Conservation (phyloP, 306 rosid species). For the Glycyrrhiza uralensis region DNA sequence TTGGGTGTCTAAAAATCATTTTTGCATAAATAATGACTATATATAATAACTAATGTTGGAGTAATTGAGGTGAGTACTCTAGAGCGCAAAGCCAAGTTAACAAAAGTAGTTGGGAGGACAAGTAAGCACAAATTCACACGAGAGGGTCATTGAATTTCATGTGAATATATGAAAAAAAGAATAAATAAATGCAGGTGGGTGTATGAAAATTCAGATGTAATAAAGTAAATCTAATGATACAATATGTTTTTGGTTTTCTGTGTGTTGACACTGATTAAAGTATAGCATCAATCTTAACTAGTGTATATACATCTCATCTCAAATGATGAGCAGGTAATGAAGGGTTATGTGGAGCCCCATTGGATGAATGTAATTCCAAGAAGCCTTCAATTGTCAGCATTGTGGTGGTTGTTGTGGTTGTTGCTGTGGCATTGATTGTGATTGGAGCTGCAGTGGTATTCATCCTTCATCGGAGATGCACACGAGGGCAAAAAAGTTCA, state of each 20-base stretch:
- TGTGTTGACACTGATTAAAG: background rate
- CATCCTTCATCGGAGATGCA: conserved; percentile 38
- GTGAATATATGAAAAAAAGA: background rate
- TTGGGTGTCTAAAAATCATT: too few species aligned
- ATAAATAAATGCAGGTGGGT: too few species aligned
- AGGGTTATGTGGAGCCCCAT: conserved; percentile 70
- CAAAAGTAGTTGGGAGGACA: too few species aligned
- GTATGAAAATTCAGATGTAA: too few species aligned
- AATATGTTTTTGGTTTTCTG: background rate
- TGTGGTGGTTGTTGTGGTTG: conserved; percentile 39
- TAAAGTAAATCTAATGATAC: background rate
- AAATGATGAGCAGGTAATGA: conserved; percentile 54
- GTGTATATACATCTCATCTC: background rate
- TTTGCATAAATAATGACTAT: too few species aligned
- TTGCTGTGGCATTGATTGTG: conserved; percentile 41
- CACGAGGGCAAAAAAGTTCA: background rate
- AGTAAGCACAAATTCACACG: too few species aligned
- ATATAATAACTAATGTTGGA: background rate
- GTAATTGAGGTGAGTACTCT: background rate
- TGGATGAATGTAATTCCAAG: conserved; percentile 33
- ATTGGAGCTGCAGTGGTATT: conserved; percentile 36
- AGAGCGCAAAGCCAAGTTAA: too few species aligned
- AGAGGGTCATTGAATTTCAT: background rate
- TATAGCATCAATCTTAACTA: conserved; percentile 4
- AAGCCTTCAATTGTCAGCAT: conserved; percentile 34